Evolutionary conservation across 2,329 filamentous ascomycete species (phyloP), one percentile per base, ranked within the genome.

Genomic region (Aspergillus thermomutatus): DNA sequence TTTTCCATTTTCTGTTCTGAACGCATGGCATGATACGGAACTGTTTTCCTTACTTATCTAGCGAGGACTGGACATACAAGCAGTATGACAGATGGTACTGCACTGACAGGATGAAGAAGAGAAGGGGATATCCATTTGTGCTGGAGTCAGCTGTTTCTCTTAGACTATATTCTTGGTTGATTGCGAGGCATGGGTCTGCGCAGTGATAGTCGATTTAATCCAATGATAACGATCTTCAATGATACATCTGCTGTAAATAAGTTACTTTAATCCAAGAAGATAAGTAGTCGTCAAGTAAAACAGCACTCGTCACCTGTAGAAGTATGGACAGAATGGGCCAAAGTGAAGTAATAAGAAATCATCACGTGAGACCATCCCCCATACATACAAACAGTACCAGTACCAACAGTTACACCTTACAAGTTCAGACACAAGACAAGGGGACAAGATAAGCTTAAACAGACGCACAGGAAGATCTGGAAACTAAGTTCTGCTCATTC

Each of bases 21-120:
- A 72, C 69, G 70, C 69, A 73, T 72, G 70, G 70, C 71, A 72
- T 73, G 69, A 71, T 66, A 71, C 68, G 68, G 67, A 64, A 60
- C 64, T 64, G 17, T 66, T 64, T 59, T 61, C 58, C 49, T 54
- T 62, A 60, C 60, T 64, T 62, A 60, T 58, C 54, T 51, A 50
- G 54, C 52, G 51, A 53, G 50, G 41, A 51, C 48, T 45, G 50
- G 53, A 51, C 47, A 46, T 46, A 23, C 43, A 46, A 46, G 21
- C n/a, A 37, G 26, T 50, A 23, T 37, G 48, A 31, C 14, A 19
- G 11, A 50, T 50, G 34, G 19, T 19, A 46, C 43, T 46, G 21
- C 43, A 46, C 23, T 14, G 19, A 50, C 14, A 40, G 28, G 50
- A 27, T 45, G 53, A 51, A 55, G 60, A 46, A 53, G 54, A 58